A percentile compares a stretch with the other conserved stretches of the same genome.
Conservation (phyloP, 2,329 filamentous ascomycete genomes). For the Colletotrichum liaoningense region DNA sequence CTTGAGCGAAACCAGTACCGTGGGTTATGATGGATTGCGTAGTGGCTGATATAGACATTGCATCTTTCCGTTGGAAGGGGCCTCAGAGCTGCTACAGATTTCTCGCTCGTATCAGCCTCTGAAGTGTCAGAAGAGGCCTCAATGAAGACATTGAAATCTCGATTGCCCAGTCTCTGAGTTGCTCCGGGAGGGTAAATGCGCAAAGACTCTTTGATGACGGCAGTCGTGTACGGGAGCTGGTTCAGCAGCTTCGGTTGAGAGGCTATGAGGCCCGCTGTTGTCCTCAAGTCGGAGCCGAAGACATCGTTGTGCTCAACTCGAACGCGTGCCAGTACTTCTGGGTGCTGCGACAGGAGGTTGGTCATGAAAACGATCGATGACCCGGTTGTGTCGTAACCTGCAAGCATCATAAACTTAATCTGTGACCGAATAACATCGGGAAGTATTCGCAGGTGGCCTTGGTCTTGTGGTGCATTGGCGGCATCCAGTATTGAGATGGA, state of each 20-base stretch:
- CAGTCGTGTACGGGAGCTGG: constrained; percentile 61
- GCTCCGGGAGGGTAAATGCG: constrained; percentile 48
- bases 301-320: constrained; percentile 51
- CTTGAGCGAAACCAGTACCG: constrained; percentile 51
- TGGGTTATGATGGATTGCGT: constrained; percentile 50
- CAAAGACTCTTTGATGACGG: constrained; percentile 52
- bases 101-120: not conserved
- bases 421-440: constrained; percentile 33
- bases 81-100: not conserved
- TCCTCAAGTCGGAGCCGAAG: constrained; percentile 53
- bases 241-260: constrained; percentile 58
- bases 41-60: constrained; percentile 38
- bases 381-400: constrained; percentile 47
- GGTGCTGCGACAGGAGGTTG: constrained; percentile 39
- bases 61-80: constrained; percentile 51
- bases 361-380: constrained; percentile 41
- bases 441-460: not conserved
- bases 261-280: not conserved
- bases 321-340: constrained; percentile 37
- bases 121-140: not conserved
- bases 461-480: not conserved
- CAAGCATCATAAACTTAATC: constrained; percentile 46
- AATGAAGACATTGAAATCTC: not conserved
- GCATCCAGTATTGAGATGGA: not conserved
- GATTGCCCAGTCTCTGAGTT: constrained; percentile 40